Conservation (phyloP, 345 rosid genomes). For the Rhodamnia argentea region DNA sequence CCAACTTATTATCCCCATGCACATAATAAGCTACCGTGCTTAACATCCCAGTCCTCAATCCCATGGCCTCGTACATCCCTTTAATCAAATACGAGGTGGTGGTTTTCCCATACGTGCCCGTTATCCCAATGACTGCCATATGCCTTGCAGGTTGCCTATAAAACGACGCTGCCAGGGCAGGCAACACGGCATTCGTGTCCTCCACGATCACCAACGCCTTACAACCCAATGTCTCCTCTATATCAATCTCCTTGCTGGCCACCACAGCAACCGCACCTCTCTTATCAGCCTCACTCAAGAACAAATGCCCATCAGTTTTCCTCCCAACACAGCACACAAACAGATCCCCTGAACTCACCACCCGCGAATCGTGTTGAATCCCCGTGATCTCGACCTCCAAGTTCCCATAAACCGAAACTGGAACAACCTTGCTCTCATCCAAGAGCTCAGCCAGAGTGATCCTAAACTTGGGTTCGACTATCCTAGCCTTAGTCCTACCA, state of each 20-base stretch:
- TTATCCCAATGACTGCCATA: conserved; percentile 78
- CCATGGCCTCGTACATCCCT: conserved; percentile 90
- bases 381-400: conserved; percentile 82
- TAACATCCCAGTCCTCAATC: conserved; percentile 84
- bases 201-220: conserved; percentile 89
- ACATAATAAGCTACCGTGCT: conserved; percentile 62
- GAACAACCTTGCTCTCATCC: conserved; percentile 87
- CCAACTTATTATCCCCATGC: conserved; percentile 64
- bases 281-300: conserved; percentile 85
- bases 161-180: conserved; percentile 80
- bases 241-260: conserved; percentile 85
- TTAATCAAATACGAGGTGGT: conserved; percentile 64
- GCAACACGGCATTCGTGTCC: conserved; percentile 70
- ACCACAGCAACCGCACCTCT: conserved; percentile 96
- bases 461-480: conserved; percentile 70
- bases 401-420: conserved; percentile 76
- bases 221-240: conserved; percentile 83
- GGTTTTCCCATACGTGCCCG: conserved; percentile 79
- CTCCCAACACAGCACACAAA: conserved; percentile 76
- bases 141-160: conserved; percentile 61
- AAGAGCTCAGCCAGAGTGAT: conserved; percentile 85
- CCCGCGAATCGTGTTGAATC: conserved; percentile 81
- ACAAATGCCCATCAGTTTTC: conserved; percentile 57
- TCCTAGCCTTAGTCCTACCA: conserved; percentile 39
- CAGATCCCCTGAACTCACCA: conserved; percentile 81